These are phyloP conservation scores for Besnoitia besnoiti DNA, from an alignment of 169 alveolate genomes.

Conservation along the genomic window DNA sequence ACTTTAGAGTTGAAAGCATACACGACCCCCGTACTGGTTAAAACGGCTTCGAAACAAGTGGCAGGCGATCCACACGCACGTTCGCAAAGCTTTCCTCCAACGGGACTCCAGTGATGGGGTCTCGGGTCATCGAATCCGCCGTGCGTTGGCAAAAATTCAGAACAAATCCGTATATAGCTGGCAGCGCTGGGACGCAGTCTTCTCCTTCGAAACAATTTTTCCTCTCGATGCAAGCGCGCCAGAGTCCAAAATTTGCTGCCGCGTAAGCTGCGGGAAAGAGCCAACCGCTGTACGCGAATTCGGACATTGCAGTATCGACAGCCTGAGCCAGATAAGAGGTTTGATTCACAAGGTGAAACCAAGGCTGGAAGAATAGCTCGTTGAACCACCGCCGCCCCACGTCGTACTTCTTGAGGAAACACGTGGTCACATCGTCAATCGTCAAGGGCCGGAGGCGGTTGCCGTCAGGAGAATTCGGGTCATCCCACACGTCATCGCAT, in stretches of 20 bases:
- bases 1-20: too few species aligned
- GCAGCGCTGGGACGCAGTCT: slow-evolving; percentile 1
- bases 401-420: slow-evolving; percentile 21
- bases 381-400: slow-evolving; percentile 37
- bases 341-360: background rate
- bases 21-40: too few species aligned
- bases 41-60: background rate
- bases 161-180: background rate
- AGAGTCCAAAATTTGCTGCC: slow-evolving; percentile 20
- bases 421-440: background rate
- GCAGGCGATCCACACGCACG: background rate
- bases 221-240: slow-evolving; percentile 18
- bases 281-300: background rate
- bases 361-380: slow-evolving; percentile 42
- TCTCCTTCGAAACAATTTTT: slow-evolving; percentile 1
- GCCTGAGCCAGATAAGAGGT: slow-evolving; percentile 31
- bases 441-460: slow-evolving; percentile 11
- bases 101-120: slow-evolving; percentile 29
- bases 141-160: slow-evolving; percentile 14
- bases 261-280: slow-evolving; percentile 31
- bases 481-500: slow-evolving; percentile 13
- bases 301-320: slow-evolving; percentile 29
- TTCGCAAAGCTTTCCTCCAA: background rate
- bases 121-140: slow-evolving; percentile 16
- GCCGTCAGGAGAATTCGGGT: background rate